A percentile compares a stretch with the other conserved stretches of the same genome.
Conservation (phyloP, 805 yeast species). For the Candida ficus region DNA sequence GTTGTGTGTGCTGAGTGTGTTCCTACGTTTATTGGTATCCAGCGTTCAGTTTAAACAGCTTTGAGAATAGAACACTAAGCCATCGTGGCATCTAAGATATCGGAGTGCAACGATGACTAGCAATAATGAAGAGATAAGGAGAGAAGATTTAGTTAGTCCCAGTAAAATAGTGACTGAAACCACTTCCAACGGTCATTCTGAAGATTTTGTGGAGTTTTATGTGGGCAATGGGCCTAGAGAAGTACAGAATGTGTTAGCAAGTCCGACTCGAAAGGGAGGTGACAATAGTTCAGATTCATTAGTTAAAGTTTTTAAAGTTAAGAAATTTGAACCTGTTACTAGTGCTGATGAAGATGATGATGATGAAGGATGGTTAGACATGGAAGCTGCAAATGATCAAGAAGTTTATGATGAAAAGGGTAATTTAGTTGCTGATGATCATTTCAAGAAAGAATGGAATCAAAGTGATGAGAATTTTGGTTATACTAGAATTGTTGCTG, state of each 20-base stretch:
- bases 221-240: constrained; percentile 21
- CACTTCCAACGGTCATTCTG: neutral
- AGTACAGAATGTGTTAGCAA: neutral
- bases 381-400: constrained; percentile 74
- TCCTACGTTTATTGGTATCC: no score
- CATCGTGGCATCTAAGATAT: no score
- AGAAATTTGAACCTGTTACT: neutral
- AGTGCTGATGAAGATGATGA: constrained; percentile 26
- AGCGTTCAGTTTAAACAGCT: no score
- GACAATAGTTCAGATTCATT: constrained; percentile 2
- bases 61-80: no score
- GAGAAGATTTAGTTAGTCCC: neutral
- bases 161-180: neutral
- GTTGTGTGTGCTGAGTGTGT: no score
- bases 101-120: neutral
- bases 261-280: neutral
- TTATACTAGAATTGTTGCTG: constrained; percentile 84
- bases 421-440: constrained; percentile 39
- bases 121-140: neutral
- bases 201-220: constrained; percentile 26
- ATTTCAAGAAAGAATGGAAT: constrained; percentile 10
- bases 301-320: constrained; percentile 1
- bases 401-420: constrained; percentile 83
- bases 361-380: constrained; percentile 72
- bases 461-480: constrained; percentile 35